Conservation (phyloP, 228 moss, liverwort and hornwort genomes). For the Sphagnum magellanicum region DNA sequence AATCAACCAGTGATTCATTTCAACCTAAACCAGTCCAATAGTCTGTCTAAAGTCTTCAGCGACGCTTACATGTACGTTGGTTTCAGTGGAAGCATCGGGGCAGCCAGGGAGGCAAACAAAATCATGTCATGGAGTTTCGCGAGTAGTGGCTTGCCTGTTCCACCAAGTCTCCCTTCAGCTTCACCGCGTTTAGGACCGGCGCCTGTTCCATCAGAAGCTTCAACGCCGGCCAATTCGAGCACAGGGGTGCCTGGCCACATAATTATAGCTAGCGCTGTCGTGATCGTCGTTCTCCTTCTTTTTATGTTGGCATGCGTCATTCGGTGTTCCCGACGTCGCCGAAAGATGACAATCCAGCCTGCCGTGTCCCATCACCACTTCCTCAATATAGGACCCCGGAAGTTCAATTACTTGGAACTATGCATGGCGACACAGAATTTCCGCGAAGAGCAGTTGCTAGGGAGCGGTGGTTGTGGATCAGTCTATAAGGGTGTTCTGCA, state of each 20-base stretch:
- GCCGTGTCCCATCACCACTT: too few relatives aligned
- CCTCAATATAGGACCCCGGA: conserved; percentile 1
- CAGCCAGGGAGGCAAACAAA: conserved; percentile 12
- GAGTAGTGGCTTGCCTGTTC: background rate
- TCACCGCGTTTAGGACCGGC: too few relatives aligned
- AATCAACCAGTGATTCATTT: conserved; percentile 7
- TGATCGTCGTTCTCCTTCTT: background rate
- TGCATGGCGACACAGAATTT: conserved; percentile 44
- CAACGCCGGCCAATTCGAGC: background rate
- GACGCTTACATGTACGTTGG: conserved; percentile 55
- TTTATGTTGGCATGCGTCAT: conserved; percentile 8
- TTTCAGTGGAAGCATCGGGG: conserved; percentile 17
- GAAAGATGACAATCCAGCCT: too few relatives aligned
- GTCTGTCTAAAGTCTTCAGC: conserved; percentile 14
- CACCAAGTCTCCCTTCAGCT: too few relatives aligned
- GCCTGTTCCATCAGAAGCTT: too few relatives aligned
- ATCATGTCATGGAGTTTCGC: background rate
- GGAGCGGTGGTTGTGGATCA: conserved; percentile 39
- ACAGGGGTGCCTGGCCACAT: conserved; percentile 8
- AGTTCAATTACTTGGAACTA: conserved; percentile 54
- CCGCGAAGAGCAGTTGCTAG: conserved; percentile 26
- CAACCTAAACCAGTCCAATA: conserved; percentile 11
- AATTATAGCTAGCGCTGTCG: conserved; percentile 4
- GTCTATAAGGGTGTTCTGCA: conserved; percentile 40
- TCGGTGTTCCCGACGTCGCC: too few relatives aligned